These are phyloP conservation scores for Aspergillus sp. DNA, from an alignment of 2,329 filamentous ascomycete species.

Conservation along the genomic window DNA sequence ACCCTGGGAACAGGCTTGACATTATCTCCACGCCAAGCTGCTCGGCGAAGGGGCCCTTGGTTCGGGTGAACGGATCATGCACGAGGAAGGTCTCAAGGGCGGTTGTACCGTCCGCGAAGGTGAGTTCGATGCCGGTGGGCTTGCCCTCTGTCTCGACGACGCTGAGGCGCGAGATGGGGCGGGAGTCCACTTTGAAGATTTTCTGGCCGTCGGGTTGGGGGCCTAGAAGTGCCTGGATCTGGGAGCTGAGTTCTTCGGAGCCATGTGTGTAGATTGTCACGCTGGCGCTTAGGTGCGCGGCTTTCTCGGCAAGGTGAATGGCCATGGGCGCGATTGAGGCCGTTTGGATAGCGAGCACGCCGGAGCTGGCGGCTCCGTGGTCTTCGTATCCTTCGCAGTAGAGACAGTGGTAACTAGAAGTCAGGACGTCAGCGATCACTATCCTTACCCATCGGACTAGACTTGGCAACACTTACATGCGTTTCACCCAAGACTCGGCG, in stretches of 20 bases:
- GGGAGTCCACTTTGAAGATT: constrained; percentile 2
- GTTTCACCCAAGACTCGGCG: constrained; percentile 53
- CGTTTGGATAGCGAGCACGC: constrained; percentile 48
- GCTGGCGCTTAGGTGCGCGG: constrained; percentile 42
- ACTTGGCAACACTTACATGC: constrained; percentile 39
- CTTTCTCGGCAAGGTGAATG: constrained; percentile 45
- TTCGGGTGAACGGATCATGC: background rate
- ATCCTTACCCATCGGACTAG: background rate
- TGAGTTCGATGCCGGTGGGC: background rate
- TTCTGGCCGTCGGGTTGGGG: background rate
- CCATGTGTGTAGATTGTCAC: constrained; percentile 57
- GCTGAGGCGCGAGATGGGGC: background rate
- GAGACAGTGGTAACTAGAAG: constrained; percentile 55
- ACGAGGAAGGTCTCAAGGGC: constrained; percentile 1
- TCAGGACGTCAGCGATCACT: background rate
- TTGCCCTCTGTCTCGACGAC: background rate
- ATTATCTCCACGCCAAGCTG: background rate
- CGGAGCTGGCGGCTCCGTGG: constrained; percentile 45
- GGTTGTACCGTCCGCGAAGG: constrained; percentile 1
- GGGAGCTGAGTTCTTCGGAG: constrained; percentile 27
- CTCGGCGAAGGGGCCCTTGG: background rate
- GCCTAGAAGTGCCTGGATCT: background rate
- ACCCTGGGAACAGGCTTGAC: background rate
- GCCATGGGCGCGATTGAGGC: constrained; percentile 34
- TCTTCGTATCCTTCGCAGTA: constrained; percentile 61